These are phyloP conservation scores for Fusarium fujikuroi DNA, from an alignment of 2,329 filamentous ascomycete genomes.

Conservation along the genomic window DNA sequence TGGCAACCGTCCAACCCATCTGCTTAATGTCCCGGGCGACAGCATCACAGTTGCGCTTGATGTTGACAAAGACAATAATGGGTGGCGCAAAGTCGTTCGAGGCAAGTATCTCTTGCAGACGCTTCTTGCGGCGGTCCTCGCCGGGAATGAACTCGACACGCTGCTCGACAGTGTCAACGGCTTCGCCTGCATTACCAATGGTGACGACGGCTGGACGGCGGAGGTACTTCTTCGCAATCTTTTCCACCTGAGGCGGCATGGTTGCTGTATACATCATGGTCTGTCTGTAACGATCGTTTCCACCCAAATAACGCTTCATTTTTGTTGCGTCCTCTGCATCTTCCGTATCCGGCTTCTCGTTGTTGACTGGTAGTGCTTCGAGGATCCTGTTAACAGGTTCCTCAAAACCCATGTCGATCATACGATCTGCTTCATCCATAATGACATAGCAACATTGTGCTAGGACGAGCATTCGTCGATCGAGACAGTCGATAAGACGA, in stretches of 20 bases:
- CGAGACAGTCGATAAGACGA: constrained; percentile 96
- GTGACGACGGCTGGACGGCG: constrained; percentile 92
- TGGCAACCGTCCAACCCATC: constrained; percentile 91
- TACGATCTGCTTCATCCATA: constrained; percentile 99
- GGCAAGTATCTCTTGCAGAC: constrained; percentile 87
- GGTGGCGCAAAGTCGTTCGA: constrained; percentile 84
- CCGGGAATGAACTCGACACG: constrained; percentile 90
- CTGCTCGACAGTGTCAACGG: constrained; percentile 97
- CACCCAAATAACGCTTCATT: constrained; percentile 84
- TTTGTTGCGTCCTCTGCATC: constrained; percentile 85
- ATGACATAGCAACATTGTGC: constrained; percentile 98
- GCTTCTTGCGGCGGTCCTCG: constrained; percentile 97
- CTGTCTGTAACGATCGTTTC: constrained; percentile 85
- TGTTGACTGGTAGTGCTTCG: constrained; percentile 88
- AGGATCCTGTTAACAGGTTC: constrained; percentile 98
- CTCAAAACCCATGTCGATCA: constrained; percentile 99
- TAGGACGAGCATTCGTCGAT: constrained; percentile 88
- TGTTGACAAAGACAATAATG: constrained; percentile 99
- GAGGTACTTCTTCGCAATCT: constrained; percentile 96
- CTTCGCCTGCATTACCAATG: constrained; percentile 93
- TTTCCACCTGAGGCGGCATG: constrained; percentile 92
- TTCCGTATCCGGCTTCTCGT: constrained; percentile 95
- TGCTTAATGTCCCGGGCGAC: constrained; percentile 93
- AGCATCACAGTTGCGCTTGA: constrained; percentile 98
- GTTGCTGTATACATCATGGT: constrained; percentile 99